Percentiles rank a stretch among this genome's conserved stretches.
Evolutionary conservation across 768 basidiomycete genomes (phyloP).

Genomic region (Tulasnella sp.): DNA sequence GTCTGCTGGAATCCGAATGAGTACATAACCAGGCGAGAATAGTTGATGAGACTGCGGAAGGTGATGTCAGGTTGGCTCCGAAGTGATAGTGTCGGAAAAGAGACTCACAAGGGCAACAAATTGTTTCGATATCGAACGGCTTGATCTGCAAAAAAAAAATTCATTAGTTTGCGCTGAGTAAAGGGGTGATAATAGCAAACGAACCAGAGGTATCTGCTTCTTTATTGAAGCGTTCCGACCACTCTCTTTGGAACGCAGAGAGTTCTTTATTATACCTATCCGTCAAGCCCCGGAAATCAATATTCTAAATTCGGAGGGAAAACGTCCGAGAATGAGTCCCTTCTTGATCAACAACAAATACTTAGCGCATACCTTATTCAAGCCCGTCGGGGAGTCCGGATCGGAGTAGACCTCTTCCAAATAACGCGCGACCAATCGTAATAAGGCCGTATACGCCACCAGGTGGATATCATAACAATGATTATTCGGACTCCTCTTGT

Average conservation of each 20-base stretch:
- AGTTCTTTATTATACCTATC: conserved; percentile 48
- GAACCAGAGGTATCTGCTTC: conserved; percentile 51
- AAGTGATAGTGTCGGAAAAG: conserved; percentile 1
- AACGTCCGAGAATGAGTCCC: background rate
- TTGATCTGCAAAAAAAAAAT: conserved; percentile 34
- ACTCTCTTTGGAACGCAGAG: conserved; percentile 52
- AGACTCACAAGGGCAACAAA: conserved; percentile 63
- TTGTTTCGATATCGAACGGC: conserved; percentile 51
- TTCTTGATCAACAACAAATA: background rate
- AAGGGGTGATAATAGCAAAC: background rate
- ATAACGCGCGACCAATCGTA: conserved; percentile 62
- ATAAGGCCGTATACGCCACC: conserved; percentile 57
- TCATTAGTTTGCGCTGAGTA: background rate
- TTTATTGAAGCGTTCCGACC: conserved; percentile 47
- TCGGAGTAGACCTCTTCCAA: conserved; percentile 64
- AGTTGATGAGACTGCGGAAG: conserved; percentile 50
- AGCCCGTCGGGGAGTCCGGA: conserved; percentile 50
- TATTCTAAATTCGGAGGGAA: conserved; percentile 31
- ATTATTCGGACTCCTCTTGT: conserved; percentile 55
- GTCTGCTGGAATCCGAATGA: conserved; percentile 82
- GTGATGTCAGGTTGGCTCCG: conserved; percentile 11
- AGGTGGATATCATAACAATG: conserved; percentile 65
- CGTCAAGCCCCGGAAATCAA: conserved; percentile 60
- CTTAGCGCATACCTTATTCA: conserved; percentile 46
- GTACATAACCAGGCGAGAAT: conserved; percentile 75